Percentiles rank a stretch among this genome's conserved stretches.
These are phyloP conservation scores for Blastocystis sp. DNA, from an alignment of 352 stramenopile species.

Conservation along the genomic window DNA sequence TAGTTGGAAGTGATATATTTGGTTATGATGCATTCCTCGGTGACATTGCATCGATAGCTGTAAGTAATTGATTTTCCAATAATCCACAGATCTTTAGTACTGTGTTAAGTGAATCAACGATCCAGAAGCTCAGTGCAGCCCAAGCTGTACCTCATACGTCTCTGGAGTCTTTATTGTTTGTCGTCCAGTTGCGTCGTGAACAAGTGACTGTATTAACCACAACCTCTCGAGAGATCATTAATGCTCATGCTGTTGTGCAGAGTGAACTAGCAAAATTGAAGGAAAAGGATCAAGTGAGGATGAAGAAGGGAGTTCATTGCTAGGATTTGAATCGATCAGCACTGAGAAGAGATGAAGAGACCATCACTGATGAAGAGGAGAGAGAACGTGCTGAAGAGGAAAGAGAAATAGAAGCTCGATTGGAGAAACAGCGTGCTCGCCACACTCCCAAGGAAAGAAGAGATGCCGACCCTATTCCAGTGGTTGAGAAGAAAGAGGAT, in stretches of 20 bases:
- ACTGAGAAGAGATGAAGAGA: not conserved
- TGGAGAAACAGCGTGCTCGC: not conserved
- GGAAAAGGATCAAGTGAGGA: not conserved
- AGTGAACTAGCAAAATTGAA: not conserved
- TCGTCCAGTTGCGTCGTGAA: not conserved
- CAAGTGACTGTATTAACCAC: not conserved
- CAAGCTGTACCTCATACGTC: not conserved
- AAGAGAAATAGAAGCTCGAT: not conserved
- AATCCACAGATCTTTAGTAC: not conserved
- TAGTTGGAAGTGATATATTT: constrained; percentile 4
- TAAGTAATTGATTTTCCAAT: not conserved
- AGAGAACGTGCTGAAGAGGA: not conserved
- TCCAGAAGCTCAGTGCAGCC: not conserved
- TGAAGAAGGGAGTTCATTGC: not conserved
- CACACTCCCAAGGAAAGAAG: not conserved
- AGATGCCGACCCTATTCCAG: not conserved
- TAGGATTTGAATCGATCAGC: too few species aligned
- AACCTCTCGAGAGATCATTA: not conserved
- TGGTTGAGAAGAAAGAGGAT: not conserved
- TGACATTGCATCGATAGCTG: constrained; percentile 27
- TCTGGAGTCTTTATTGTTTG: constrained; percentile 15
- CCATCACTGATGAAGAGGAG: not conserved
- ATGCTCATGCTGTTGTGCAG: not conserved
- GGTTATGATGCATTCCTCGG: not conserved
- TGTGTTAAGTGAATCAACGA: not conserved